Base-by-base conservation (phyloP, 179 eudicot genomes). In the Beta corolliflora region DNA sequence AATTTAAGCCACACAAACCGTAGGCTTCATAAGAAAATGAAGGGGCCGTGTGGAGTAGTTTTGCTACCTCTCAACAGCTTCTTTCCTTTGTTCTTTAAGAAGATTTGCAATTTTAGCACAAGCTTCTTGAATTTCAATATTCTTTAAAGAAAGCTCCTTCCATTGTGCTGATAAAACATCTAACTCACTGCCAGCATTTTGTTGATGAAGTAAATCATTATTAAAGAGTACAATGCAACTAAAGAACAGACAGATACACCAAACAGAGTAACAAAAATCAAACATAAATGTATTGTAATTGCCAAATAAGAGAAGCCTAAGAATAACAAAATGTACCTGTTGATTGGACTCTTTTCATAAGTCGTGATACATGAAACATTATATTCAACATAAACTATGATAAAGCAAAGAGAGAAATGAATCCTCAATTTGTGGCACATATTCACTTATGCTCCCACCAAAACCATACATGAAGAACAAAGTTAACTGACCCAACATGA, bases 91-190 rank as follows among this genome's bases (percentile, higher is more conserved):
- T 78, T 83, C 91, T 76, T 88, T 87, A 18, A 91, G 86, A n/a
- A 82, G 80, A 66, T 77, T 86, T 86, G 86, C 91, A 68, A 92
- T 85, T 73, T 86, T 85, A 45, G 85, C 91, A 83, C 94, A 90
- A 52, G 97, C 97, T 80, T 87, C 87, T 88, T 91, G 91, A 71
- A 95, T 93, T 87, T 92, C 88, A 44, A 95, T 91, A 81, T 92
- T 95, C 82, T 93, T 93, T 85, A 89, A 74, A 86, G 93, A 93
- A 13, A 95, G 91, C 86, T 92, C 98, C 88, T 86, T 93, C 98
- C 98, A 95, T 87, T 93, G 98, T 79, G 93, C 88, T 44, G 97
- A 92, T 80, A 95, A 84, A 60, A 91, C 97, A 86, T 86, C 88
- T 44, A 95, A 89, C 94, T 93, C 97, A 61, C 89, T 88, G 31